A percentile compares a stretch with the other conserved stretches of the same genome.
Conservation (phyloP, 192 early-diverging fungal species). For the Coemansia sp. region DNA sequence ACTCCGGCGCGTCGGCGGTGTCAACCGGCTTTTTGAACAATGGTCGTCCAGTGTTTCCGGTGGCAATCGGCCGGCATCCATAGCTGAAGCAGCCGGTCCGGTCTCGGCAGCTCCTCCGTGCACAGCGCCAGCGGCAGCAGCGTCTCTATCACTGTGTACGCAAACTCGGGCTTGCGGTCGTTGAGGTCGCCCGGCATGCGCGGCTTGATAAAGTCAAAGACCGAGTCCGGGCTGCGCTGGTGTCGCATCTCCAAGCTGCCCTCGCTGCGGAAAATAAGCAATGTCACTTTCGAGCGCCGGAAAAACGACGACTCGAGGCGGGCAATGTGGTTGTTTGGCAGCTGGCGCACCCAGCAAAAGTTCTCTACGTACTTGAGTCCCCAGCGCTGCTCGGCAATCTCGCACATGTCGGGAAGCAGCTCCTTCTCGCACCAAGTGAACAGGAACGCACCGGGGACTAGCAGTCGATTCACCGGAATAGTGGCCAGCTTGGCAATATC, state of each 20-base stretch:
- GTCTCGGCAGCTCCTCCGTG: conserved; percentile 57
- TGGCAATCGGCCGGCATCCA: conserved; percentile 56
- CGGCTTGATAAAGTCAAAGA: conserved; percentile 94
- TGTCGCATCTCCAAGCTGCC: conserved; percentile 89
- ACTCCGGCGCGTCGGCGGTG: too few relatives aligned
- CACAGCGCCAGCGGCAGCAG: conserved; percentile 75
- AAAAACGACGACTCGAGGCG: conserved; percentile 69
- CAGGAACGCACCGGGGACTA: conserved; percentile 78
- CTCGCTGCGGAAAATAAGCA: conserved; percentile 85
- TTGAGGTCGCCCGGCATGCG: conserved; percentile 47
- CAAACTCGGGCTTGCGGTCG: conserved; percentile 72
- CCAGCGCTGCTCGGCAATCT: conserved; percentile 65
- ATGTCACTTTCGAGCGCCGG: conserved; percentile 79
- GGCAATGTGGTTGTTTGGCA: conserved; percentile 77
- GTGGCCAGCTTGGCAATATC: conserved; percentile 19
- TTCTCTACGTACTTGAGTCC: conserved; percentile 93
- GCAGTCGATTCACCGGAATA: conserved; percentile 53
- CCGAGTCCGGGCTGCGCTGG: conserved; percentile 89
- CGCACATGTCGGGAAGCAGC: conserved; percentile 74
- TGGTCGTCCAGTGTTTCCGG: conserved; percentile 47
- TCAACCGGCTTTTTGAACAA: conserved; percentile 19
- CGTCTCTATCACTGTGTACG: conserved; percentile 87
- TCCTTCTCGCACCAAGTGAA: conserved; percentile 97
- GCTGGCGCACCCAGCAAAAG: conserved; percentile 91
- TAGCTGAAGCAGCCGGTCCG: conserved; percentile 73